Evolutionary conservation across 257 asterid species (phyloP).

Genomic region (Hygrophila difformis): DNA sequence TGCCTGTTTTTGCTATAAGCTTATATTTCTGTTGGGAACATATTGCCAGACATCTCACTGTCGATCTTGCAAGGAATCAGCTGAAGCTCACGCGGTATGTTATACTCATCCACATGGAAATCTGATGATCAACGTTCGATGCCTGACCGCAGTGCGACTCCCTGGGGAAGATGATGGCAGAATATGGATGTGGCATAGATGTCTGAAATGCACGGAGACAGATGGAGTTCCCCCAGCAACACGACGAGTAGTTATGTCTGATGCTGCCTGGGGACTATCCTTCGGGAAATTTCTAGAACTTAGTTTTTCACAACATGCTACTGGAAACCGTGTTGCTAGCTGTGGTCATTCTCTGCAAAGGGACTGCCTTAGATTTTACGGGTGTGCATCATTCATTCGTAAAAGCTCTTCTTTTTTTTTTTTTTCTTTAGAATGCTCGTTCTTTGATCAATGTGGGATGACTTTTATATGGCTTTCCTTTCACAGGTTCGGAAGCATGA

Average conservation of each 20-base stretch:
- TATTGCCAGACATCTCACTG: slow-evolving; percentile 58
- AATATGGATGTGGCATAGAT: slow-evolving; percentile 99
- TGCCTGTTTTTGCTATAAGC: neutral
- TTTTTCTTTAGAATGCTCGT: no score
- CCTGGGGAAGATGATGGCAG: slow-evolving; percentile 85
- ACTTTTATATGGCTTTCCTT: slow-evolving; percentile 4
- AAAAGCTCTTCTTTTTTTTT: neutral
- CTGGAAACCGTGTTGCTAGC: slow-evolving; percentile 89
- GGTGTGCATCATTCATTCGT: slow-evolving; percentile 34
- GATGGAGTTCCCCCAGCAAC: slow-evolving; percentile 88
- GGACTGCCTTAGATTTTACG: slow-evolving; percentile 93
- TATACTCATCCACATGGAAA: slow-evolving; percentile 86
- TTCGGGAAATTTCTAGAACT: slow-evolving; percentile 97
- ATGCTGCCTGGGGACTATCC: slow-evolving; percentile 98
- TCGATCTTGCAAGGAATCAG: slow-evolving; percentile 74
- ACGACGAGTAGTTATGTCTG: slow-evolving; percentile 75
- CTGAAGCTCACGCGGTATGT: slow-evolving; percentile 79
- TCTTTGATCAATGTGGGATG: no score
- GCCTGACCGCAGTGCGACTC: slow-evolving; percentile 49
- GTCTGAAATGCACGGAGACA: slow-evolving; percentile 58
- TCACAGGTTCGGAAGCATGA: slow-evolving; percentile 79
- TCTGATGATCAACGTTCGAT: slow-evolving; percentile 69
- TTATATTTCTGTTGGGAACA: slow-evolving; percentile 13
- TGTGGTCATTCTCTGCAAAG: slow-evolving; percentile 97
- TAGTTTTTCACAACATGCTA: slow-evolving; percentile 85